Percentiles rank a stretch among this genome's conserved stretches.
phyloP scores from a whole-genome alignment of 768 basidiomycete species.

The Cystofilobasidium macerans region DNA sequence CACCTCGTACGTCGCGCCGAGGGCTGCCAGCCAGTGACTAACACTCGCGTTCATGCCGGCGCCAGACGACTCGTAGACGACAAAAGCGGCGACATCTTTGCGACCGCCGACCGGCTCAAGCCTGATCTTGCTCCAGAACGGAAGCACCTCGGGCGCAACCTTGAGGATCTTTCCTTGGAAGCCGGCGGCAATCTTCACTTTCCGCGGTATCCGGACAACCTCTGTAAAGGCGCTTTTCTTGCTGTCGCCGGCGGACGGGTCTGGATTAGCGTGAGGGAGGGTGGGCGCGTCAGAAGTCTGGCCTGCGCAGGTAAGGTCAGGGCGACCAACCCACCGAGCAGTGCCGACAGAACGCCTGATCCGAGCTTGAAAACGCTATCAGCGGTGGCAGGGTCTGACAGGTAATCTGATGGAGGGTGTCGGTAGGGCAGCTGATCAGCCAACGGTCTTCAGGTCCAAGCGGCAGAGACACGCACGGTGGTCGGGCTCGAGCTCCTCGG shows the following conservation, averaged over 20 bases:
- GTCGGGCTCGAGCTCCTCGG: neutral
- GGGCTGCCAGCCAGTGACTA: constrained; percentile 48
- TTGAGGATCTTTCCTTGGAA: constrained; percentile 63
- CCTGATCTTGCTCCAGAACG: constrained; percentile 79
- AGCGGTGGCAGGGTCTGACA: neutral
- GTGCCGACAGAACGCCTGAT: constrained; percentile 12
- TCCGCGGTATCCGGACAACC: constrained; percentile 38
- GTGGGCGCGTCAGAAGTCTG: no score
- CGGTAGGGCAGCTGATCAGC: no score
- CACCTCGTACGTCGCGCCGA: constrained; percentile 53
- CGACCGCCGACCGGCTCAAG: constrained; percentile 57
- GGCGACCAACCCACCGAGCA: neutral
- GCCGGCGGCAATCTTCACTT: constrained; percentile 54
- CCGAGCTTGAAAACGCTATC: neutral
- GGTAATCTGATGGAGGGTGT: neutral
- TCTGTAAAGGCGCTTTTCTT: no score
- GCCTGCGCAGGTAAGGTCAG: neutral
- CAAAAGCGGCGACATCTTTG: constrained; percentile 60
- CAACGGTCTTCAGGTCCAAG: neutral
- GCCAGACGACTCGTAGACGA: constrained; percentile 48
- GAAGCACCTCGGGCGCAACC: constrained; percentile 55
- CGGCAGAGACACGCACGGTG: neutral
- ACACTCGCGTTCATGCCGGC: constrained; percentile 47
- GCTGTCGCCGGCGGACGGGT: constrained; percentile 31
- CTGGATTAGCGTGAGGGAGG: constrained; percentile 39